Percentiles rank a stretch among this genome's conserved stretches.
Conservation (phyloP, 495 filamentous ascomycete species). For the Sabuloglossum arenarium region DNA sequence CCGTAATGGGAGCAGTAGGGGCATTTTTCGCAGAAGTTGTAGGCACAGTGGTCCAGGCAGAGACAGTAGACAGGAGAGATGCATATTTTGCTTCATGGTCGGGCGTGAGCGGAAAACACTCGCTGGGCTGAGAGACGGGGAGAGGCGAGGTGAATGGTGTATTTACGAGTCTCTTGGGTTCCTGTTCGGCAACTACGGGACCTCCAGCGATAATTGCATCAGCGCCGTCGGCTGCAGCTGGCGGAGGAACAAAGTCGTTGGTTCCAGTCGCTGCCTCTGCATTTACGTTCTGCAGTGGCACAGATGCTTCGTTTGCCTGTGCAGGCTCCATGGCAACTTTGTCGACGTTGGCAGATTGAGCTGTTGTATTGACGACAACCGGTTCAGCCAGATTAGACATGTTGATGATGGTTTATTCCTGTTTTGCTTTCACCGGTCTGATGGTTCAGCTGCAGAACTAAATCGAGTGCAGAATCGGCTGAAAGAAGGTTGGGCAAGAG, state of each 20-base stretch:
- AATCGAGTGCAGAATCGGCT: too few relatives aligned
- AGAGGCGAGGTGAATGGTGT: constrained; percentile 49
- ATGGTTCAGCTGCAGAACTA: background rate
- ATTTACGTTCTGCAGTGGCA: background rate
- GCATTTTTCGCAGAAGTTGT: constrained; percentile 31
- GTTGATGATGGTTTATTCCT: background rate
- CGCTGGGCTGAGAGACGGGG: constrained; percentile 28
- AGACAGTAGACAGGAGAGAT: constrained; percentile 41
- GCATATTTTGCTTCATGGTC: constrained; percentile 79
- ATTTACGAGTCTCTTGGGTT: constrained; percentile 26
- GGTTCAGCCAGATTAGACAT: background rate
- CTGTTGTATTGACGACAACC: background rate
- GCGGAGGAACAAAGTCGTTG: background rate
- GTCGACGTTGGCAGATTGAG: background rate
- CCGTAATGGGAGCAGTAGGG: constrained; percentile 43
- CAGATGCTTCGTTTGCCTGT: background rate
- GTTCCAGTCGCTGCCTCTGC: background rate
- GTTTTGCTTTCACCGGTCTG: background rate
- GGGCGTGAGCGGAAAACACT: constrained; percentile 33
- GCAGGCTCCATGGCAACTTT: background rate
- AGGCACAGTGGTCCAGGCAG: constrained; percentile 50
- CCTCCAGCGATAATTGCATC: background rate
- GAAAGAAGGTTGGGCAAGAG: too few relatives aligned
- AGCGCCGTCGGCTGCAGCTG: background rate
- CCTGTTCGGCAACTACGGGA: constrained; percentile 22